Evolutionary conservation across 805 yeast genomes (phyloP).

Genomic region (Candida gorgasii): DNA sequence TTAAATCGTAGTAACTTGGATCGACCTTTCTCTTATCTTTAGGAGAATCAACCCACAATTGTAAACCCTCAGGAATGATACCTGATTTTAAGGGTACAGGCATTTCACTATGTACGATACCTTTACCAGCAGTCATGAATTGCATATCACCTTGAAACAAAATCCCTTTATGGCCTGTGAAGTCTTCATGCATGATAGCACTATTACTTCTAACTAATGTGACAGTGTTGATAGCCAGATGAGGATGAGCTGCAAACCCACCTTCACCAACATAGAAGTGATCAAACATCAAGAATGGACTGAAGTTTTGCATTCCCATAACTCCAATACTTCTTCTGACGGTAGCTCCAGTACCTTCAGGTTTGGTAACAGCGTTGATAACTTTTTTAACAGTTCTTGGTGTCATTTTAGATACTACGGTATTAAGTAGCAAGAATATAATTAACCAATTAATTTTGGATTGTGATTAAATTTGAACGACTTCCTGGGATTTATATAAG

Average conservation of each 20-base stretch:
- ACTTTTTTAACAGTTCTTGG: constrained; percentile 34
- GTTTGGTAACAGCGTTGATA: constrained; percentile 60
- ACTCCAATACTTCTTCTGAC: constrained; percentile 83
- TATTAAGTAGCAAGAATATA: constrained; percentile 1
- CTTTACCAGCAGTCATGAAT: constrained; percentile 92
- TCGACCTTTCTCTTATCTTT: constrained; percentile 56
- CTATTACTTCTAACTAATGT: constrained; percentile 31
- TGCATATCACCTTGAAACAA: constrained; percentile 82
- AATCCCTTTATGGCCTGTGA: constrained; percentile 80
- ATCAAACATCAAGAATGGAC: constrained; percentile 81
- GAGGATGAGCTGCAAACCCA: constrained; percentile 53
- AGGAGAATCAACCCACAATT: constrained; percentile 87
- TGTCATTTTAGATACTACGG: constrained; percentile 8
- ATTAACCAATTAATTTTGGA: neutral
- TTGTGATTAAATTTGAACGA: neutral
- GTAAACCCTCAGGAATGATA: constrained; percentile 59
- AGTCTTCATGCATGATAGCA: constrained; percentile 55
- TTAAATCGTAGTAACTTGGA: constrained; percentile 80
- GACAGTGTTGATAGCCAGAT: constrained; percentile 41
- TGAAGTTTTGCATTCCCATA: constrained; percentile 64
- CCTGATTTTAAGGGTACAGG: constrained; percentile 62
- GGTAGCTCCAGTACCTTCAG: constrained; percentile 87
- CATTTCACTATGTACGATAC: constrained; percentile 84
- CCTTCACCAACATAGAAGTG: constrained; percentile 60
- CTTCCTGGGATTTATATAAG: neutral